Evolutionary conservation across 2,329 filamentous ascomycete genomes (phyloP), one percentile per base, ranked within the genome.

Genomic region (Fusarium circinatum): DNA sequence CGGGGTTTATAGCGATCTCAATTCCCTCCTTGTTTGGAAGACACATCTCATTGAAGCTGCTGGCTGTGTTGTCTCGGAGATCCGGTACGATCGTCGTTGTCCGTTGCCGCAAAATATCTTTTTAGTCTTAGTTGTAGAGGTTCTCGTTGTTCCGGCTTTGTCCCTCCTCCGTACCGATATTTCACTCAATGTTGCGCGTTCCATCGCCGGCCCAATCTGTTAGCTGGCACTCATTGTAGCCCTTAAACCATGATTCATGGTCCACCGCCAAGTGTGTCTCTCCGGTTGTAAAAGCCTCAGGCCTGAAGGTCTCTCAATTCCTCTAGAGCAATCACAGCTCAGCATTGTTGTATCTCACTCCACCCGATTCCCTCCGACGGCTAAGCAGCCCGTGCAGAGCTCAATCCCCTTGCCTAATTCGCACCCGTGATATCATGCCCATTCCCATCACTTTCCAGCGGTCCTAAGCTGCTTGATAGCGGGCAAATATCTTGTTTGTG

Each of bases 311-410:
- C 49, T 62, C 64, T 68, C 67, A 78, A 66, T 59, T n/a, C 51
- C 48, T 62, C 64, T 69, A 78, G 75, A 74, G 76, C 78, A 79
- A 80, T 79, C 76, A 76, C 57, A 65, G 72, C 61, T 70, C 75
- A 75, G 75, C 54, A 77, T 78, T 77, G 68, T 71, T 68, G 58
- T 74, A 77, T 68, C 61, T 58, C 75, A 77, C 74, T 72, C 80
- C 80, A 82, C 80, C 81, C 80, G 80, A 76, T 70, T 82, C 80
- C 80, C 78, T 71, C 80, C 80, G 80, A 79, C 47, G 72, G 78
- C 78, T 77, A 78, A 78, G 62, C 63, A 76, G 69, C 65, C 75
- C 74, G 76, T 80, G 78, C 75, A 63, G 73, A 79, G 59, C 42
- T 65, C 66, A 54, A 52, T 57, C 61, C 74, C 72, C 63, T 70